Evolutionary conservation across 2,329 filamentous ascomycete genomes (phyloP).

Genomic region (Arthrocladium fulminans): DNA sequence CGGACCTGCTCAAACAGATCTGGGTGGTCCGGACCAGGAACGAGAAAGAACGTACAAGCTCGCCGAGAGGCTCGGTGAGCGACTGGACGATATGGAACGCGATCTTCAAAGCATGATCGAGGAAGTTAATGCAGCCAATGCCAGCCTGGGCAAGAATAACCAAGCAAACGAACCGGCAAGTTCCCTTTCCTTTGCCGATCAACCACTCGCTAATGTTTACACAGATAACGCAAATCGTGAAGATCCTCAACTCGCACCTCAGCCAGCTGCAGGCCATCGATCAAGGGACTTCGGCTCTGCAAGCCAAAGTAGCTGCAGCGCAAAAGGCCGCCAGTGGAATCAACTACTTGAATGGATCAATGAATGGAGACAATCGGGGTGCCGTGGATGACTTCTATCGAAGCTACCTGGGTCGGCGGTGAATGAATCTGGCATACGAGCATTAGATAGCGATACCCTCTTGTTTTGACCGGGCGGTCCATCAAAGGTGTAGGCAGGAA

Average conservation of each 20-base stretch:
- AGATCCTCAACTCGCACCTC: slow-evolving; percentile 87
- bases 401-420: slow-evolving; percentile 71
- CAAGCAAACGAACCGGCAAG: slow-evolving; percentile 81
- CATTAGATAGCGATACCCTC: not conserved
- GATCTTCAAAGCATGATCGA: slow-evolving; percentile 94
- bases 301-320: slow-evolving; percentile 71
- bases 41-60: slow-evolving; percentile 90
- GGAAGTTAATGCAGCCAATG: slow-evolving; percentile 91
- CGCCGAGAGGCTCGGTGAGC: slow-evolving; percentile 84
- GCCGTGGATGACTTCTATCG: slow-evolving; percentile 84
- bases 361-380: slow-evolving; percentile 50
- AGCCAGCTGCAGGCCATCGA: slow-evolving; percentile 91
- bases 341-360: slow-evolving; percentile 29
- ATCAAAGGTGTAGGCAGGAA: not conserved
- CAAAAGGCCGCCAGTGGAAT: slow-evolving; percentile 56
- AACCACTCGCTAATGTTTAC: slow-evolving; percentile 9
- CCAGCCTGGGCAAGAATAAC: slow-evolving; percentile 76
- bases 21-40: slow-evolving; percentile 87
- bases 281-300: slow-evolving; percentile 67
- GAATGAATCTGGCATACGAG: slow-evolving; percentile 17
- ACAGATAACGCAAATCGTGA: slow-evolving; percentile 87
- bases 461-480: not conserved
- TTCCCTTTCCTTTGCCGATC: slow-evolving; percentile 13
- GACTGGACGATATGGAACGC: slow-evolving; percentile 86
- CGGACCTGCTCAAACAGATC: slow-evolving; percentile 47